Percentiles rank a stretch among this genome's conserved stretches.
Conservation (phyloP, 2,329 filamentous ascomycete species). For the Didymella lethalis region DNA sequence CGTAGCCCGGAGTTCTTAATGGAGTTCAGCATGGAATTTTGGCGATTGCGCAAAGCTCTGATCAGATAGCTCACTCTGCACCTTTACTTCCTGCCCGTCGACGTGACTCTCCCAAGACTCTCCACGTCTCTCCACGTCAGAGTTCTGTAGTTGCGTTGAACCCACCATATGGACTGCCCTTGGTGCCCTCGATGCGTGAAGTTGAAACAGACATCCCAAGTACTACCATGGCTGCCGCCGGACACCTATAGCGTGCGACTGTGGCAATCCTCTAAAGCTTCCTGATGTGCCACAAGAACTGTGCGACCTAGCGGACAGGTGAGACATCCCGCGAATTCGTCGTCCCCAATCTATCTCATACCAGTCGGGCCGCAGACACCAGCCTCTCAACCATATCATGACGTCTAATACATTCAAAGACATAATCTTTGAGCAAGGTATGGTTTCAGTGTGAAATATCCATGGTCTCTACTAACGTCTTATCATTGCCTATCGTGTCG, state of each 20-base stretch:
- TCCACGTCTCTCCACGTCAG: too few relatives aligned
- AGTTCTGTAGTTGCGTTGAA: too few relatives aligned
- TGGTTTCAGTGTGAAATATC: not conserved
- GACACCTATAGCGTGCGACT: not conserved
- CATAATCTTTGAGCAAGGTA: too few relatives aligned
- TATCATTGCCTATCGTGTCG: not conserved
- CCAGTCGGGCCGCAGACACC: not conserved
- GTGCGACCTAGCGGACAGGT: not conserved
- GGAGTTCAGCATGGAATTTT: constrained; percentile 15
- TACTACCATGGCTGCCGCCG: not conserved
- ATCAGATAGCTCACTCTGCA: not conserved
- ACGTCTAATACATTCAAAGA: not conserved
- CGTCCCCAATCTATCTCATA: not conserved
- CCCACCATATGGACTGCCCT: not conserved
- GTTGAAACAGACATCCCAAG: constrained; percentile 3
- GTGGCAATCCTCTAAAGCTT: not conserved
- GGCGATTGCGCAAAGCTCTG: constrained; percentile 4
- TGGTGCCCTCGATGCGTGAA: constrained; percentile 1
- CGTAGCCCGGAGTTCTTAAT: constrained; percentile 21
- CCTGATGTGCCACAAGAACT: not conserved
- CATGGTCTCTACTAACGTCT: not conserved
- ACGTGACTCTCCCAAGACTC: not conserved
- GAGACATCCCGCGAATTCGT: not conserved
- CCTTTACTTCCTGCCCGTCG: not conserved
- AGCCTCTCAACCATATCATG: not conserved